Evolutionary conservation across 352 stramenopile species (phyloP).

Genomic region (Pythium sp.): DNA sequence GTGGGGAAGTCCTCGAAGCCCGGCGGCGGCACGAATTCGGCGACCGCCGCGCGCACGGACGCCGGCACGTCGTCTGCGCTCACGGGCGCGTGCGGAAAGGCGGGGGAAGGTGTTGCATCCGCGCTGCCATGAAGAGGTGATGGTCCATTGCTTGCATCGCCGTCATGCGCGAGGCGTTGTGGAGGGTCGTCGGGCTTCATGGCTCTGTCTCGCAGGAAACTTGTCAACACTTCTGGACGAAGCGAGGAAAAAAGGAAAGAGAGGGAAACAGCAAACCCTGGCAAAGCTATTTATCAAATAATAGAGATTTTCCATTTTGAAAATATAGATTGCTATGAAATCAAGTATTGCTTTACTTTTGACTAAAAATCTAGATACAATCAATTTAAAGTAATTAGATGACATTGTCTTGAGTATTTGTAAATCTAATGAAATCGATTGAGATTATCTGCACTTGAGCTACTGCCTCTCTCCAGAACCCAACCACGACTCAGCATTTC

Average conservation of each 20-base stretch:
- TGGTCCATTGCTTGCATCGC: neutral
- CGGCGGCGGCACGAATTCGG: conserved; percentile 13
- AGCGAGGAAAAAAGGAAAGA: neutral
- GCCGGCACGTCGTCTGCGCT: conserved; percentile 14
- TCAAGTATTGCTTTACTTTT: too few relatives aligned
- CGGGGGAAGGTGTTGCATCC: neutral
- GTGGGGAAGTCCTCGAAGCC: conserved; percentile 20
- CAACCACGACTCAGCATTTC: too few relatives aligned
- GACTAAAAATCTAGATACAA: too few relatives aligned
- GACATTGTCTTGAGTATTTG: too few relatives aligned
- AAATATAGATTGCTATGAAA: too few relatives aligned
- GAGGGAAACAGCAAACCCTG: neutral
- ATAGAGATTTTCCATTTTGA: too few relatives aligned
- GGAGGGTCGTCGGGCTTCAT: neutral
- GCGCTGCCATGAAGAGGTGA: neutral
- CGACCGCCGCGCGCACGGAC: conserved; percentile 15
- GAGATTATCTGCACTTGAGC: too few relatives aligned
- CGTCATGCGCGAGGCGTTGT: neutral
- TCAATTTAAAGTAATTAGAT: too few relatives aligned
- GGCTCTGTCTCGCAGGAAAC: neutral
- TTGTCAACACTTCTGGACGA: neutral
- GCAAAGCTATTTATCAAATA: neutral
- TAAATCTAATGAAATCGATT: too few relatives aligned
- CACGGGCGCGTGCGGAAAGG: neutral
- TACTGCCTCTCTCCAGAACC: too few relatives aligned